Base-by-base conservation (phyloP, 768 basidiomycete species). In the Lactifluus pinguis region DNA sequence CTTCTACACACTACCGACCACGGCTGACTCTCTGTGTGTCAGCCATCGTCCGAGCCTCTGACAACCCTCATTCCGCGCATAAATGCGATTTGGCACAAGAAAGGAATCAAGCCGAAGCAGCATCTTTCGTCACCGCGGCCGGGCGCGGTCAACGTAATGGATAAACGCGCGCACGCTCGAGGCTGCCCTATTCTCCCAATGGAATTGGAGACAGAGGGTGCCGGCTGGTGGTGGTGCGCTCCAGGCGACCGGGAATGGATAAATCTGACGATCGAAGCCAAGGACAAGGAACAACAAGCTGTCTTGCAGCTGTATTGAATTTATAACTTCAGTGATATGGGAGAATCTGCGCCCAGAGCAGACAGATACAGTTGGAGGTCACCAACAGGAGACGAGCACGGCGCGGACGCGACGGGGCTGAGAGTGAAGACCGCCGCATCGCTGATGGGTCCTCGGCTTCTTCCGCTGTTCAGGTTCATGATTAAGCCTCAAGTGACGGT, bases 271-370 rank as follows among this genome's bases (percentile, higher is more conserved):
- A 92, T 94, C 60, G 92, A 95, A 72, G 91, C 91, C 3, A 92
- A 93, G 71, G 90, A 89, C 72, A 90, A 94, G 74, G 94, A 95
- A 70, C 94, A 95, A 69, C 94, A 95, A 69, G 94, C 93, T 1
- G 93, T 97, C 6, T 79, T 97, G 59, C 84, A 95, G 63, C 68
- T 95, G 49, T 85, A 91, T 69, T 72, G 92, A 60, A 84, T 89
- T 34, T 95, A 97, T 67, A 76, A 75, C 49, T 47, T 79, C 83
- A 15, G 86, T 91, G 25, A 80, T 78, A 10, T 73, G 84, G 63
- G 83, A 71, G 58, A 71, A 71, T 53, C 64, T 74, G 30, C 68
- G 73, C 9, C 73, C 73, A 13, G 73, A 71, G 67, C 45, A 63
- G 21, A 48, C 55, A 9, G 58, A 65, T 42, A 4, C 13, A 1